A percentile compares a stretch with the other conserved stretches of the same genome.
phyloP scores from a whole-genome alignment of 352 stramenopile genomes.

The Phytopythium ostracodes region DNA sequence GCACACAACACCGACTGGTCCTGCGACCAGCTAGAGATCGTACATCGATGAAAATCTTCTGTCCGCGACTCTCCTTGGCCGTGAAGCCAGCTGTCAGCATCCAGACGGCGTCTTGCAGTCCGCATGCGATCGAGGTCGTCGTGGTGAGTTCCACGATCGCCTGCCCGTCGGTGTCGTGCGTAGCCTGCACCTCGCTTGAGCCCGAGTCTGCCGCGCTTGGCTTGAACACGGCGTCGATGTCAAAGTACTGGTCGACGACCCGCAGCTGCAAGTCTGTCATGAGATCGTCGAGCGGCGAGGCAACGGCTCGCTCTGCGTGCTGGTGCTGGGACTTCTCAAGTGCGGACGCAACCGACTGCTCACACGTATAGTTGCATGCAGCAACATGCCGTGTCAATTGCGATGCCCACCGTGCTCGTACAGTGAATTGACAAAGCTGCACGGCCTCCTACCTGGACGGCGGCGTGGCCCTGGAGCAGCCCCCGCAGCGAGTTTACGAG shows the following conservation, averaged over 20 bases:
- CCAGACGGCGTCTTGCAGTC: background rate
- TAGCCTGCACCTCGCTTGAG: background rate
- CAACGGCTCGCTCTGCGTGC: background rate
- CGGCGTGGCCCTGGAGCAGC: background rate
- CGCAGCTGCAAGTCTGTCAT: constrained; percentile 1
- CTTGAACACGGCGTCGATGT: background rate
- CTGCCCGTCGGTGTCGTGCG: background rate
- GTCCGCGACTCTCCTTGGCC: background rate
- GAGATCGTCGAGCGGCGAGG: background rate
- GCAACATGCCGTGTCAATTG: background rate
- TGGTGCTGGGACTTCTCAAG: background rate
- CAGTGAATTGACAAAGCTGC: too few relatives aligned
- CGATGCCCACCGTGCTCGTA: too few relatives aligned
- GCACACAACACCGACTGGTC: background rate
- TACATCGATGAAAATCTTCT: background rate
- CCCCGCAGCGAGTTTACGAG: background rate
- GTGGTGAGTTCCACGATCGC: background rate
- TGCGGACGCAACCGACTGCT: background rate
- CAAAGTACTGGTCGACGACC: background rate
- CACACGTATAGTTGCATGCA: too few relatives aligned
- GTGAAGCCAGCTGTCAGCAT: background rate
- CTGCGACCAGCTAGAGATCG: background rate
- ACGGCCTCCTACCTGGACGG: background rate
- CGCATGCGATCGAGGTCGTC: background rate
- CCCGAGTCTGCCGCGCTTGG: background rate